Percentiles rank a stretch among this genome's conserved stretches.
These are phyloP conservation scores for Austroboletus eburneus DNA, from an alignment of 768 basidiomycete species.

Conservation along the genomic window DNA sequence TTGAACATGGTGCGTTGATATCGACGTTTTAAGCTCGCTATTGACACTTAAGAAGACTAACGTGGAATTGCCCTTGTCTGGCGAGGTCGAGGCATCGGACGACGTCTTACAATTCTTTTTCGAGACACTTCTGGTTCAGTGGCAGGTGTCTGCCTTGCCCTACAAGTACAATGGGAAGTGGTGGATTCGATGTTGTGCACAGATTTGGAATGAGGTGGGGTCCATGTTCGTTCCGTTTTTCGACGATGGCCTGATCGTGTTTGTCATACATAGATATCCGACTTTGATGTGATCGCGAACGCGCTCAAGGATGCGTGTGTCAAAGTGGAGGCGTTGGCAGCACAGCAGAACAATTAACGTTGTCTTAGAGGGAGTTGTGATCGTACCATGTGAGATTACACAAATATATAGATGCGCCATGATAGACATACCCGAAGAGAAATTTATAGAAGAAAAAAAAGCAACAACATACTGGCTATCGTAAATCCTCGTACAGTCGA, in stretches of 20 bases:
- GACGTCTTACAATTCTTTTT: constrained; percentile 13
- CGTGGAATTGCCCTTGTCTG: constrained; percentile 36
- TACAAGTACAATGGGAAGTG: constrained; percentile 30
- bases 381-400: no score
- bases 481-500: no score
- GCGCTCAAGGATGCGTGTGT: constrained; percentile 24
- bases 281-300: constrained; percentile 27
- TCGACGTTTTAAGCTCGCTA: background rate
- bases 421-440: no score
- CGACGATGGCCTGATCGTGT: no score
- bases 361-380: no score
- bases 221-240: no score
- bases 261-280: constrained; percentile 31
- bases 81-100: constrained; percentile 18
- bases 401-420: no score
- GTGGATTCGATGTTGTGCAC: constrained; percentile 31
- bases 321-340: constrained; percentile 10
- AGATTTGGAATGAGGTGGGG: constrained; percentile 33
- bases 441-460: no score
- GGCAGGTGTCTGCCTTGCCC: constrained; percentile 9
- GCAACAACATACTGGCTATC: no score
- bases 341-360: background rate
- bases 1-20: constrained; percentile 56
- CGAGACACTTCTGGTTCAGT: constrained; percentile 19
- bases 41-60: constrained; percentile 29